Evolutionary conservation across 306 rosid genomes (phyloP).

Genomic region (Malus orientalis): DNA sequence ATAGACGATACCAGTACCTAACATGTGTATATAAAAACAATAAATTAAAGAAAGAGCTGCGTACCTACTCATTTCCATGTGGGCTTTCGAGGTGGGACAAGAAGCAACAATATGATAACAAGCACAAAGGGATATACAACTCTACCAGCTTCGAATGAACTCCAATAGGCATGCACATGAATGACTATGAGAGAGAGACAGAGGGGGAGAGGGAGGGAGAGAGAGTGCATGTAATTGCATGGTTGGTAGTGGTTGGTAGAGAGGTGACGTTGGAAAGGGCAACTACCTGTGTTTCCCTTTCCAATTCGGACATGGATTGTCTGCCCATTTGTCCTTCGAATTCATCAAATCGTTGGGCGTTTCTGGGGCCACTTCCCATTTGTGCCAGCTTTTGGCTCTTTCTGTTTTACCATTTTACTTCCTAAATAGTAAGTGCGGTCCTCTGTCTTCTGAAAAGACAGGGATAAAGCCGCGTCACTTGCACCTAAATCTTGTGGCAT

Average conservation of each 20-base stretch:
- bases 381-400: background rate
- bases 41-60: background rate
- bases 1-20: too few relatives aligned
- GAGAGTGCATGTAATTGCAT: background rate
- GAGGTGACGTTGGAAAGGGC: slow-evolving; percentile 2
- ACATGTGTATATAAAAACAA: too few relatives aligned
- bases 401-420: background rate
- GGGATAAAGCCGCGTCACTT: background rate
- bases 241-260: slow-evolving; percentile 1
- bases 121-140: background rate
- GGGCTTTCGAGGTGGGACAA: background rate
- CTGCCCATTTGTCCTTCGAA: background rate
- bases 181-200: background rate
- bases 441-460: background rate
- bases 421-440: background rate
- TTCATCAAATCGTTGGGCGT: background rate
- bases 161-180: background rate
- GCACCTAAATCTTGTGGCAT: background rate
- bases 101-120: background rate
- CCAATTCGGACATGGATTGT: background rate
- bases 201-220: too few relatives aligned
- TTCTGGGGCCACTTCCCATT: background rate
- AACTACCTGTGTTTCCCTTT: background rate
- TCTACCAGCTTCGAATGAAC: background rate
- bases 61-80: background rate